These are phyloP conservation scores for Xylaria sp. DNA, from an alignment of 2,329 filamentous ascomycete genomes.

Conservation along the genomic window DNA sequence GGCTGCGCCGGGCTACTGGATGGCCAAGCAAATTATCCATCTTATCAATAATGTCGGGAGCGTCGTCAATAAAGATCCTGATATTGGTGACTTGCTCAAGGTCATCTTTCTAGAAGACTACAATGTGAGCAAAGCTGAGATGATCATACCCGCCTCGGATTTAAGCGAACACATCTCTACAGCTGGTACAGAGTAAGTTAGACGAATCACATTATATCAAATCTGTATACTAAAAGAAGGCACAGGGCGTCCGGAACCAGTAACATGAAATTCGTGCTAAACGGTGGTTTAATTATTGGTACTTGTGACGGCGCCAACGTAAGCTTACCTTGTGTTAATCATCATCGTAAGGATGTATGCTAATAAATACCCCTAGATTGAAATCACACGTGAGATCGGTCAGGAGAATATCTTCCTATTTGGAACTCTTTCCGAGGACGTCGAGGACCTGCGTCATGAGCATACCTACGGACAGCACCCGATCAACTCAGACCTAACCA, in stretches of 20 bases:
- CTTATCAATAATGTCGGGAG: conserved; percentile 91
- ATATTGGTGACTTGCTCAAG: conserved; percentile 94
- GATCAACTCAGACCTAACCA: conserved; percentile 79
- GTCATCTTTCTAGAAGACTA: conserved; percentile 98
- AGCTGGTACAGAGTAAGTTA: conserved; percentile 83
- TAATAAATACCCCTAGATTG: conserved; percentile 66
- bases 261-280: conserved; percentile 99
- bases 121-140: conserved; percentile 99
- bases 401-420: conserved; percentile 99
- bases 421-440: conserved; percentile 93
- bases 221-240: conserved; percentile 26
- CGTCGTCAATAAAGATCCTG: conserved; percentile 91
- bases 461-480: conserved; percentile 86
- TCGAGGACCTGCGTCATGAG: conserved; percentile 91
- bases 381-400: conserved; percentile 96
- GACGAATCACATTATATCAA: background rate
- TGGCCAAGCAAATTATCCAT: conserved; percentile 99
- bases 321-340: conserved; percentile 62
- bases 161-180: conserved; percentile 99
- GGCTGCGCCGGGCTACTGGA: conserved; percentile 98
- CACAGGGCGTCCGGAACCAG: conserved; percentile 79
- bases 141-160: conserved; percentile 93
- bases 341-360: conserved; percentile 17
- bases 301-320: conserved; percentile 98
- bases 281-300: conserved; percentile 96